Evolutionary conservation across 208 protist species (phyloP), one percentile per base, ranked within the genome.

Genomic region (Histomonas meleagridis): DNA sequence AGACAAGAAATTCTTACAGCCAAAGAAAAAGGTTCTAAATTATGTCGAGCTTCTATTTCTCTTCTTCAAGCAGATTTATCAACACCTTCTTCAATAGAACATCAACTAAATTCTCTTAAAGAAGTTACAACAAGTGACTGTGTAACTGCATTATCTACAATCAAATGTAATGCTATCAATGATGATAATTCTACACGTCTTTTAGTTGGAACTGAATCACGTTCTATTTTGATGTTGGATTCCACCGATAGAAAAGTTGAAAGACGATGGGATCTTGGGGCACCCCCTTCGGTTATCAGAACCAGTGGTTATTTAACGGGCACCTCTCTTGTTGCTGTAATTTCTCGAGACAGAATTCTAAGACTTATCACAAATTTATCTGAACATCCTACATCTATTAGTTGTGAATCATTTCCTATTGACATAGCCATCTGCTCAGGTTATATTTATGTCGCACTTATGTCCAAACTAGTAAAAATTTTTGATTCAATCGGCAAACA

Each of bases 161-260:
- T 86, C 26, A 86, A 86, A 49, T 38, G n/a, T 9, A 86, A 86
- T 26, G 76, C 76, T 2, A 4, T 86, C 0, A n/a, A 32, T 57
- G 46, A 86, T 53, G 76, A 86, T 28, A 32, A 43, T 32, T 86
- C 76, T 38, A 86, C 76, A 43, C 38, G 76, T 16, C 23, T 86
- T 51, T 46, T 86, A 12, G 32, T 86, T 55, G 76, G 76, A 5
- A 86, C 76, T 38, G 76, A 86, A 86, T 86, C 76, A n/a, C 76
- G 76, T 28, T 38, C 46, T 55, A 55, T 86, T 57, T 86, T 86
- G 28, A 26, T 86, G 5, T 57, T 86, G 32, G 76, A 86, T 55
- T 32, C 46, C 0, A 86, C 51, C 23, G 76, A 86, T 38, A 32
- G 3, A n/a, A 86, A 86, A 26, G 76, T 86, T 38, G 76, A 86